Base-by-base conservation (phyloP, 768 basidiomycete genomes). In the Lactarius deliciosus region DNA sequence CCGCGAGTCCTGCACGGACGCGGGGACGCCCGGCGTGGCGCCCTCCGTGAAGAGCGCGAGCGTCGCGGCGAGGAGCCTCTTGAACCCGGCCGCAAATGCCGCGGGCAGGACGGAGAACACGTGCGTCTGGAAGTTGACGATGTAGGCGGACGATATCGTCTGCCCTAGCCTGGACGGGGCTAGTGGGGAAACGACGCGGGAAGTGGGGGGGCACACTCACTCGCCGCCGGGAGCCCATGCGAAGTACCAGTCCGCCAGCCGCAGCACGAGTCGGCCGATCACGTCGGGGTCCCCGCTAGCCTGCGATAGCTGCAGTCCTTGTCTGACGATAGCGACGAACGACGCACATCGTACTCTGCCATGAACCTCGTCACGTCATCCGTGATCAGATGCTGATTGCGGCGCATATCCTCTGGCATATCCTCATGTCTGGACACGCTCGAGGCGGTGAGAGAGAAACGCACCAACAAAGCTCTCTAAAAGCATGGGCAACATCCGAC, bases 381-480 rank as follows among this genome's bases (percentile, higher is more conserved):
- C 28, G 81, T 79, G 57, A 94, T 81, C 41, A 90, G 74, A 73
- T 84, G 71, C 61, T 85, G 88, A 50, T 81, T 80, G 68, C 82
- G 80, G 28, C 86, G 81, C 72, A 92, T 77, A 70, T 86, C 82
- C 73, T 91, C 91, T 92, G 59, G 10, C n/a, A 62, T 5, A 28
- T 43, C 41, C 32, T 28, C 66, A 60, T 54, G 38, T 41, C 28
- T 4, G 50, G 50, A 13, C 36, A 60, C 28, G 16, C 2, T 8
- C 1, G 55, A 4, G 9, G 36, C n/a, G 16, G 5, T 5, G 32
- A 61, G 25, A 9, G 34, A 38, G 28, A 45, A 47, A 0, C 47
- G 61, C 61, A 90, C 91, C 88, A 32, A 92, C 81, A 72, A 90
- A 92, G 13, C 81, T 83, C 72, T 93, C 91, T 28, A 91, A 75